These are phyloP conservation scores for Jasminum sambac DNA, from an alignment of 257 asterid species.

Conservation along the genomic window DNA sequence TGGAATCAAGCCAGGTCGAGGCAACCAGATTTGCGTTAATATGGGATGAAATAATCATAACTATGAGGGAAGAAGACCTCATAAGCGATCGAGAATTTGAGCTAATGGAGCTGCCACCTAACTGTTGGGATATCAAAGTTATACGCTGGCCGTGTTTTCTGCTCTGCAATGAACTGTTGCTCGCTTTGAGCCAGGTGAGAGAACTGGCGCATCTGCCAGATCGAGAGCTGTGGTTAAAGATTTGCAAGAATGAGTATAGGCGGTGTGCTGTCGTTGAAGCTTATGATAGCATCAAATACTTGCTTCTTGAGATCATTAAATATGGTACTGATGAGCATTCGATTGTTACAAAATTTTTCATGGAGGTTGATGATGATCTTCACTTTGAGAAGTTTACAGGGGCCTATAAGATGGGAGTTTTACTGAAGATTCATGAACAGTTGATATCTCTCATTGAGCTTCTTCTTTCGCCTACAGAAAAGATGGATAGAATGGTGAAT, in stretches of 20 bases:
- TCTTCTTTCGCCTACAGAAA: conserved; percentile 53
- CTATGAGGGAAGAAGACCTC: conserved; percentile 85
- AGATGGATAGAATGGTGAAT: conserved; percentile 56
- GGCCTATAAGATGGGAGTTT: conserved; percentile 45
- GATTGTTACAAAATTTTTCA: conserved; percentile 57
- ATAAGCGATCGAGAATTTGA: conserved; percentile 76
- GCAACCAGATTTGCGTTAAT: conserved; percentile 86
- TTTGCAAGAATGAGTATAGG: conserved; percentile 81
- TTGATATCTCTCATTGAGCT: conserved; percentile 56
- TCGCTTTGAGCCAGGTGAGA: conserved; percentile 72
- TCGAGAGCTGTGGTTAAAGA: conserved; percentile 68
- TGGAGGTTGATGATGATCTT: conserved; percentile 55
- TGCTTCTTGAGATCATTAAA: conserved; percentile 70
- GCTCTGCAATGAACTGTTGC: conserved; percentile 76
- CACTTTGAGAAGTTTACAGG: conserved; percentile 60
- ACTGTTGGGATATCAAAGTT: conserved; percentile 86
- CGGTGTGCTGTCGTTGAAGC: conserved; percentile 90
- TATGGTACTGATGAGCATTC: conserved; percentile 66
- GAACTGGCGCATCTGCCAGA: conserved; percentile 64
- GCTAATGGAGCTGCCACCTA: conserved; percentile 84
- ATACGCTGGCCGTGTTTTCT: conserved; percentile 94
- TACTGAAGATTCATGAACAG: conserved; percentile 61
- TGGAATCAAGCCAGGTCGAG: conserved; percentile 90
- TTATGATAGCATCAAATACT: conserved; percentile 72
- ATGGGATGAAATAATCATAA: conserved; percentile 88